Evolutionary conservation across 768 basidiomycete species (phyloP), one percentile per base, ranked within the genome.

Genomic region (Xerocomellus amylosporus): DNA sequence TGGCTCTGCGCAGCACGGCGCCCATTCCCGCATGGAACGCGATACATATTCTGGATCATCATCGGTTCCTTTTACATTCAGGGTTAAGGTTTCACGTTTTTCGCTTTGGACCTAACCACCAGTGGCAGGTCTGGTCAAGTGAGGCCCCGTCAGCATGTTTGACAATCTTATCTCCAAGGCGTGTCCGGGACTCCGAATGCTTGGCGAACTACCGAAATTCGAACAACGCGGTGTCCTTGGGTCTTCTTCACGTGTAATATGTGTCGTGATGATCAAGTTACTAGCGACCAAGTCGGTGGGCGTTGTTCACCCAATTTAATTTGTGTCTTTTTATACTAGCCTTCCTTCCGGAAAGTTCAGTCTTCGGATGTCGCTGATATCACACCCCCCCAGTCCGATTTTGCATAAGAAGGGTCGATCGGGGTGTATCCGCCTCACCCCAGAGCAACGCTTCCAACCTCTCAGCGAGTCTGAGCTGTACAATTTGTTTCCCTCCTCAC

Each of bases 381-480:
- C 51, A 64, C 49, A 55, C 43, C 49, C 55, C 44, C 47, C 49
- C 54, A 39, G 31, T 46, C 58, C 51, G 39, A 24, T 56, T 72
- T 65, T 49, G 55, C 57, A 72, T 70, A 70, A 72, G 63, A 67
- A 66, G 65, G 63, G 26, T 22, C 17, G 46, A 58, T 57, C 46
- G n/a, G 8, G 13, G 28, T 49, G 8, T 15, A 20, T 48, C 30
- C 51, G 47, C 44, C 49, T 49, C 51, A 33, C 52, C 46, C 39
- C 59, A 63, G 36, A 34, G 43, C 46, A 38, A 36, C 30, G 19
- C 49, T 31, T 51, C 55, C 54, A 37, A 33, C 51, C 33, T 46
- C 59, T 62, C 68, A 66, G 68, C 66, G 8, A 62, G 62, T 51
- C 60, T 70, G 64, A 68, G 54, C 46, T 63, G 56, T 64, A 64